phyloP scores from a whole-genome alignment of 2,329 filamentous ascomycete genomes.

The Gnomoniopsis smithogilvyi region DNA sequence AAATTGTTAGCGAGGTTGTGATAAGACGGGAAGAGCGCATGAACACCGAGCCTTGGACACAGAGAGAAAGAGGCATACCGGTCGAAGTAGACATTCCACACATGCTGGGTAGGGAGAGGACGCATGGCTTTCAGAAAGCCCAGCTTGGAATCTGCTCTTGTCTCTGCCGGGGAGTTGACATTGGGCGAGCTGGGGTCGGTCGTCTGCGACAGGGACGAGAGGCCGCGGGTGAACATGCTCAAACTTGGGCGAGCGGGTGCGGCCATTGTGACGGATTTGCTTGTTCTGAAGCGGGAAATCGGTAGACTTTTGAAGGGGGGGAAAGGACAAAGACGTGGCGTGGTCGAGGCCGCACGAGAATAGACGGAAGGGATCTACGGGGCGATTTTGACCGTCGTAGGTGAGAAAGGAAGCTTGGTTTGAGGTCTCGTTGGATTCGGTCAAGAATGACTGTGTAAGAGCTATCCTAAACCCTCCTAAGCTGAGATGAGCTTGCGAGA shows the following conservation, averaged over 20 bases:
- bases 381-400: constrained; percentile 1
- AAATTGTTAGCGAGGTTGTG: constrained; percentile 1
- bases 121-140: constrained; percentile 76
- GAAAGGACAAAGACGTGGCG: not conserved
- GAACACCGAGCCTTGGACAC: not conserved
- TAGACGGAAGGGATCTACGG: not conserved
- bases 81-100: constrained; percentile 72
- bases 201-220: constrained; percentile 60
- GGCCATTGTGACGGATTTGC: constrained; percentile 43
- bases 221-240: constrained; percentile 53
- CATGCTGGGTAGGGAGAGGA: constrained; percentile 73
- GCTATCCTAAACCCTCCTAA: too few species aligned
- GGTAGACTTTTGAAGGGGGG: not conserved
- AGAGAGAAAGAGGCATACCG: constrained; percentile 35
- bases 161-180: constrained; percentile 66
- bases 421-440: not conserved
- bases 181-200: constrained; percentile 56
- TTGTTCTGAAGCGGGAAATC: not conserved
- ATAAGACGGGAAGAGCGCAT: not conserved
- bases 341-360: too few species aligned
- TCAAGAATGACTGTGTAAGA: not conserved
- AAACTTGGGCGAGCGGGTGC: constrained; percentile 51
- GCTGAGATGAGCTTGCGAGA: too few species aligned
- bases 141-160: constrained; percentile 76
- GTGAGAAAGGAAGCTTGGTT: not conserved